Percentiles rank a stretch among this genome's conserved stretches.
These are phyloP conservation scores for Epicoccum nigrum DNA, from an alignment of 2,329 filamentous ascomycete genomes.

Conservation along the genomic window DNA sequence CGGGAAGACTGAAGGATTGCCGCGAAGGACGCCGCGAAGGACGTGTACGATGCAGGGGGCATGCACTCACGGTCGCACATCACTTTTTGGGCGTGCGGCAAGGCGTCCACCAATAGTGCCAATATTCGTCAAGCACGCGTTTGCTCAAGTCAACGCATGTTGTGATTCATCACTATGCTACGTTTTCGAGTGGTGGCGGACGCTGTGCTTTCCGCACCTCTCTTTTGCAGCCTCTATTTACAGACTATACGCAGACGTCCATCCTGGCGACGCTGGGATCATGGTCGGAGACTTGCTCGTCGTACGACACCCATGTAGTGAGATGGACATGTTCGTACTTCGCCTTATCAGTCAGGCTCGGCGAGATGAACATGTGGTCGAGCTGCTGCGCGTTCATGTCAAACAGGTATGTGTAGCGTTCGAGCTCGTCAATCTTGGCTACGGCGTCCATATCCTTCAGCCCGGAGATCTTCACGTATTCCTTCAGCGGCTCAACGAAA, in stretches of 20 bases:
- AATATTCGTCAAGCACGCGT: not conserved
- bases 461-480: conserved; percentile 60
- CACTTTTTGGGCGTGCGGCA: conserved; percentile 4
- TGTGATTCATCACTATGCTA: conserved; percentile 2
- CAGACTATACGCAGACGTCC: conserved; percentile 59
- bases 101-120: conserved; percentile 7
- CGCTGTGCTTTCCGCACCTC: not conserved
- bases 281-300: conserved; percentile 68
- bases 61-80: not conserved
- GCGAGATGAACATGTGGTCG: conserved; percentile 72
- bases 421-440: conserved; percentile 56
- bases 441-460: conserved; percentile 68
- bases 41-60: conserved; percentile 9
- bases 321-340: conserved; percentile 72
- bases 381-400: conserved; percentile 73
- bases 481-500: conserved; percentile 64
- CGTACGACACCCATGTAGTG: conserved; percentile 66
- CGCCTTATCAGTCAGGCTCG: conserved; percentile 53
- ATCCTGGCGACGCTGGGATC: conserved; percentile 71
- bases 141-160: not conserved
- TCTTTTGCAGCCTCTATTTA: not conserved
- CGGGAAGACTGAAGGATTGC: conserved; percentile 7
- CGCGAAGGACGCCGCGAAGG: conserved; percentile 8
- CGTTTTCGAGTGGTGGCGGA: conserved; percentile 4
- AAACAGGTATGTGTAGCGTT: conserved; percentile 74